Evolutionary conservation across 2,329 filamentous ascomycete genomes (phyloP).

Genomic region (Gremmenia infestans): DNA sequence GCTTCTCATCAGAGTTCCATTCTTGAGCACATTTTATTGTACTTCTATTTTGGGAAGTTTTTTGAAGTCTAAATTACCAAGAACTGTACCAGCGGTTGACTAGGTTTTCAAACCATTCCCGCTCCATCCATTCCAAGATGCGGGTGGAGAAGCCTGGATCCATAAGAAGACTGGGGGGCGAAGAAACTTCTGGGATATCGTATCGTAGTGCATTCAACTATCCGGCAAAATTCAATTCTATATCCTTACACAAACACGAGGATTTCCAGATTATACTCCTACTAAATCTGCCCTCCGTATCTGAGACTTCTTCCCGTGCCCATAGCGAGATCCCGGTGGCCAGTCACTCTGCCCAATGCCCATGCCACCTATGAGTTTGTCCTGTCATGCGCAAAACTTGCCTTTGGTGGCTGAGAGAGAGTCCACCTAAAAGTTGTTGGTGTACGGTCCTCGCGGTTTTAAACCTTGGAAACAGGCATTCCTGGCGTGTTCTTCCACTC

Average conservation of each 20-base stretch:
- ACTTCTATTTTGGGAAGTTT: neutral
- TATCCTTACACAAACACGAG: conserved; percentile 6
- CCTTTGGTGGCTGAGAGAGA: neutral
- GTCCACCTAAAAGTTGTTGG: neutral
- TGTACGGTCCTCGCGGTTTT: conserved; percentile 11
- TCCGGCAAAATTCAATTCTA: conserved; percentile 22
- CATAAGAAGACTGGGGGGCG: neutral
- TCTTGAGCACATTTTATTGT: neutral
- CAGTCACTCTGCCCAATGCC: neutral
- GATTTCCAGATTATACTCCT: neutral
- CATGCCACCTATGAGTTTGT: neutral
- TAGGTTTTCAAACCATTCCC: neutral
- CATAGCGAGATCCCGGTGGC: neutral
- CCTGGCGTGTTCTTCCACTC: conserved; percentile 6
- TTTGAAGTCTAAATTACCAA: neutral
- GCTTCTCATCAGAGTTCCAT: neutral
- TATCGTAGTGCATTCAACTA: conserved; percentile 8
- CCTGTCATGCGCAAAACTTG: conserved; percentile 14
- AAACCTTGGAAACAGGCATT: conserved; percentile 24
- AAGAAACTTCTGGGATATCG: conserved; percentile 11
- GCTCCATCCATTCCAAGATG: conserved; percentile 6
- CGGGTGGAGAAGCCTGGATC: neutral
- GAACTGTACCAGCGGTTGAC: neutral
- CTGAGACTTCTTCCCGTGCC: conserved; percentile 14
- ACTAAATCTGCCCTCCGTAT: neutral